Conservation (phyloP, 768 basidiomycete genomes). For the Saitozyma podzolica region DNA sequence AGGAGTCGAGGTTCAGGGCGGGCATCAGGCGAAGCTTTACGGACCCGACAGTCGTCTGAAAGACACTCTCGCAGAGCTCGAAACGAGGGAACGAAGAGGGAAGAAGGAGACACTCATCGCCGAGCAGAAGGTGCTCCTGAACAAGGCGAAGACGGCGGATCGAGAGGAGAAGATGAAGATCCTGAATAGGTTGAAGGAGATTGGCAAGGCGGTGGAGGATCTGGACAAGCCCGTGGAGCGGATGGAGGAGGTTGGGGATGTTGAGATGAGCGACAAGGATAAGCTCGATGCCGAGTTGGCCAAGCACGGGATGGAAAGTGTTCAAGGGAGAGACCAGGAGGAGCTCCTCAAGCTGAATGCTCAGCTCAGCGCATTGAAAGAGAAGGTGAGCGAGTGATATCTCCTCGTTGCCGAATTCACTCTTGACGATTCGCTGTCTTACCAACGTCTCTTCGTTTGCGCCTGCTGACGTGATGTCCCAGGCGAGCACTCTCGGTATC, state of each 20-base stretch:
- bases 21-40: slow-evolving; percentile 40
- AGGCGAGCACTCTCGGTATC: slow-evolving; percentile 56
- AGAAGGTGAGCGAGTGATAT: slow-evolving; percentile 54
- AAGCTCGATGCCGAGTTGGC: slow-evolving; percentile 80
- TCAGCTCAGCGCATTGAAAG: slow-evolving; percentile 50
- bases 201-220: slow-evolving; percentile 75
- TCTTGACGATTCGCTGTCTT: slow-evolving; percentile 54
- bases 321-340: slow-evolving; percentile 37
- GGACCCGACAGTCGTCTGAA: slow-evolving; percentile 53
- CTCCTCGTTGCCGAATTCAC: too few species aligned
- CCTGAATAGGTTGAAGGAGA: slow-evolving; percentile 70
- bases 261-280: slow-evolving; percentile 36
- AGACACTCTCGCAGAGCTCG: slow-evolving; percentile 35
- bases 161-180: slow-evolving; percentile 75
- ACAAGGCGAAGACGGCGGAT: slow-evolving; percentile 63
- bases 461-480: slow-evolving; percentile 61
- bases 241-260: slow-evolving; percentile 37
- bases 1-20: slow-evolving; percentile 28
- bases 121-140: slow-evolving; percentile 85
- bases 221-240: slow-evolving; percentile 37
- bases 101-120: slow-evolving; percentile 70
- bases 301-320: slow-evolving; percentile 58
- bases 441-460: slow-evolving; percentile 58
- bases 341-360: slow-evolving; percentile 43
- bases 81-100: slow-evolving; percentile 54